Base-by-base conservation (phyloP, 768 basidiomycete species). In the Kondoa subrosea region DNA sequence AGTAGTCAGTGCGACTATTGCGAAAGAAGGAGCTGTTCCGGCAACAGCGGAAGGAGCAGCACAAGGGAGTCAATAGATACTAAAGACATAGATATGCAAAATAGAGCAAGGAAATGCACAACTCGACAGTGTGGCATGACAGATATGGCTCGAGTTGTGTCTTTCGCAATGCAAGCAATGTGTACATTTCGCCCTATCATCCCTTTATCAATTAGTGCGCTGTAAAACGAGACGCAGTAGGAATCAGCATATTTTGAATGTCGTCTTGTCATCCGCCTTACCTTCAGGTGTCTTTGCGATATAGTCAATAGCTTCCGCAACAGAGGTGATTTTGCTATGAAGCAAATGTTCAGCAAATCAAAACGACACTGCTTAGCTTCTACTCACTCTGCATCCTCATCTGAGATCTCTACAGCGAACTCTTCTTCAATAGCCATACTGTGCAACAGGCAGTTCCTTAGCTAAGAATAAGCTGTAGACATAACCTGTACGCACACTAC, bases 371-470 rank as follows among this genome's bases (percentile, higher is more conserved):
- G 16, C 68, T 16, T 31, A 57, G 40, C 57, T 34, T 31, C 57
- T 65, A 76, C 83, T 67, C 74, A 91, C 92, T 93, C 78, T 96
- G 87, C 88, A 4, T 99, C 95, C 40, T 83, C 85, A 75, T 99
- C 95, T 17, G 95, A 93, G 75, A 99, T 99, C 79, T 97, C 95
- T 76, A 99, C 92, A 31, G 84, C 82, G 77, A 99, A 99, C 75
- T 97, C 95, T 90, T 91, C 95, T 80, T 99, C 95, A 72, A 99
- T 87, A 56, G 93, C 91, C 91, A 99, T 95, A 74, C 40, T 50
- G 21, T 8, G 12, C 40, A 8, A 50, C 8, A 50, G 40, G 21
- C 12, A 8, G 21, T 8, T 8, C 21, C 40, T 8, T 8, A 8
- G 12, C 21, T 50, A 21, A 50, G 40, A 8, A 50, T 21, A 50